Base-by-base conservation (phyloP, 805 yeast genomes). In the Cyberlindnera maclurae region DNA sequence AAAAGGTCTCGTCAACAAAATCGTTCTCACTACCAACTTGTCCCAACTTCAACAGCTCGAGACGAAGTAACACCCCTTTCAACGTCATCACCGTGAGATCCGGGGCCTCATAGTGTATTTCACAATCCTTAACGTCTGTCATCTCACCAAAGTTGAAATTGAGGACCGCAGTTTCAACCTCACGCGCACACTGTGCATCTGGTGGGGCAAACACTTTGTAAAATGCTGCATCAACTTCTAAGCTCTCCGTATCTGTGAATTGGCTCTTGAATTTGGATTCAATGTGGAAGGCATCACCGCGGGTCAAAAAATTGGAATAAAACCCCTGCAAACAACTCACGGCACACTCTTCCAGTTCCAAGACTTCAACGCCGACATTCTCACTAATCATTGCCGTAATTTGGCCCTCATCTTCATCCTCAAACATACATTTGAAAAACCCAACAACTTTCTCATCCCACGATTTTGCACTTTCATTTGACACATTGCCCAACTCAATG, bases 11-110 rank as follows among this genome's bases (percentile, higher is more conserved):
- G 15, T 34, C 37, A n/a, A 35, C 29, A 12, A 35, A 27, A 8
- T 11, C 22, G 13, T 35, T 35, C 2, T 10, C 20, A n/a, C 15
- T 29, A 29, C 77, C 81, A 12, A 74, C 42, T 2, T 52, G 40
- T 0, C 71, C 72, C 1, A 59, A 49, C 7, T 40, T 42, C 15
- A 77, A 42, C 16, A 60, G 57, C 54, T 81, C 87, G 27, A 79
- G 40, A 4, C 57, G 52, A 12, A 77, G 30, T 31, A 35, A 8
- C 15, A 35, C 28, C 12, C 37, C 37, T 5, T 35, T 29, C 15
- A 35, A n/a, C 5, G 29, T 20, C 27, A 13, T 29, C 27, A 22
- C 37, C 13, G 12, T 35, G 12, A 35, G 18, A 20, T 29, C 32
- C n/a, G 12, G 17, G 26, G 29, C 26, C 37, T 12, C 15, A 27